These are phyloP conservation scores for Gossypioides kirkii DNA, from an alignment of 345 rosid species.

Conservation along the genomic window DNA sequence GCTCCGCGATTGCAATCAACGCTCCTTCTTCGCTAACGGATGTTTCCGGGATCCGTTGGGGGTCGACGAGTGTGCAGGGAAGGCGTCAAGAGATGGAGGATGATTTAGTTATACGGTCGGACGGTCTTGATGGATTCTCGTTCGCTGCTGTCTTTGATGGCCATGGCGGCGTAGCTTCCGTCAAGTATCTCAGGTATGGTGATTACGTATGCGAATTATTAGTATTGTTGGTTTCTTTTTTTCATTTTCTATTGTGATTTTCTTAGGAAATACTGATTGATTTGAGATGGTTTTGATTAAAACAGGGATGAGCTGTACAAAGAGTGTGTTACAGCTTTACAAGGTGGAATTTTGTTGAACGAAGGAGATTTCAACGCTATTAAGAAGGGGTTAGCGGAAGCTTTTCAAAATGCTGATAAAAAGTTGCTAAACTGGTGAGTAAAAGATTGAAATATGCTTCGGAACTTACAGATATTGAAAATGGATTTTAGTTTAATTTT, in stretches of 20 bases:
- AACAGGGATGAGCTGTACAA: slow-evolving; percentile 82
- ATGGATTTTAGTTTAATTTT: neutral
- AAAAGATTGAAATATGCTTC: neutral
- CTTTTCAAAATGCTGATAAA: slow-evolving; percentile 65
- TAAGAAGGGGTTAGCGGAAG: slow-evolving; percentile 45
- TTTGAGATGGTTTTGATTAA: slow-evolving; percentile 12
- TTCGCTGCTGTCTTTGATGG: slow-evolving; percentile 91
- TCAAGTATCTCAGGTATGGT: slow-evolving; percentile 62
- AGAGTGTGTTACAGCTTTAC: slow-evolving; percentile 67
- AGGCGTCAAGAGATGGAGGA: slow-evolving; percentile 91
- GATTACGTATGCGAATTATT: neutral
- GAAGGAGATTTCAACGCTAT: slow-evolving; percentile 49
- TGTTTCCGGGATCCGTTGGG: slow-evolving; percentile 65
- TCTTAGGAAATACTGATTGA: neutral
- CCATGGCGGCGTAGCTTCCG: slow-evolving; percentile 77
- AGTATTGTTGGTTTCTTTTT: neutral
- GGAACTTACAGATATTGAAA: neutral
- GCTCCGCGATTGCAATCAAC: slow-evolving; percentile 84
- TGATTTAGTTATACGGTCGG: slow-evolving; percentile 55
- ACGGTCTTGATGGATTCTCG: slow-evolving; percentile 72
- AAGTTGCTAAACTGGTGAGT: slow-evolving; percentile 63
- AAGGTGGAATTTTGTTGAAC: slow-evolving; percentile 61
- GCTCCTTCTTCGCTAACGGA: slow-evolving; percentile 60
- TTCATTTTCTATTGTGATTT: neutral
- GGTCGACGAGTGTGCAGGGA: slow-evolving; percentile 73